Conservation (phyloP, 1,139 yeast species). For the Hemisphaericaspora lyxosophila region DNA sequence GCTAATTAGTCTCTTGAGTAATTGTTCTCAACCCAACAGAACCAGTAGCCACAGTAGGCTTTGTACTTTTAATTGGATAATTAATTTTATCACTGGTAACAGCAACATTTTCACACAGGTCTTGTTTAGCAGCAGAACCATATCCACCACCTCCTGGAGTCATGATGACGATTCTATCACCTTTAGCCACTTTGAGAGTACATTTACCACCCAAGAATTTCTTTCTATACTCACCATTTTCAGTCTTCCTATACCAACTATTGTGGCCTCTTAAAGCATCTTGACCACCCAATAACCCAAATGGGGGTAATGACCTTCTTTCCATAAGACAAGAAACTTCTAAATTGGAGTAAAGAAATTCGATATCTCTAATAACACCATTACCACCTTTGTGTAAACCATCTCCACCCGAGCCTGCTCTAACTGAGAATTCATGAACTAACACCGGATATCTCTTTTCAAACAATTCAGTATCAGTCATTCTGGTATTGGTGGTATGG, state of each 20-base stretch:
- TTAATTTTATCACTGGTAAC: conserved; percentile 12
- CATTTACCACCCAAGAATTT: conserved; percentile 45
- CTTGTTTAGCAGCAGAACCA: conserved; percentile 24
- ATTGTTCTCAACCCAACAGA: conserved; percentile 36
- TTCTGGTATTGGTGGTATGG: conserved; percentile 50
- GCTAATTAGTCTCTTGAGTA: conserved; percentile 35
- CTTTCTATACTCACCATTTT: conserved; percentile 22
- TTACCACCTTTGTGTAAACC: conserved; percentile 46
- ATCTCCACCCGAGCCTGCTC: conserved; percentile 42
- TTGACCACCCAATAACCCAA: conserved; percentile 44
- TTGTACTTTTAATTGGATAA: conserved; percentile 26
- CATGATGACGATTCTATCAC: conserved; percentile 42
- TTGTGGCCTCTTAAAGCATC: conserved; percentile 42
- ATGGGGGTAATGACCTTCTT: conserved; percentile 45
- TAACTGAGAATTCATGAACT: conserved; percentile 39
- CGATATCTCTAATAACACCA: conserved; percentile 48
- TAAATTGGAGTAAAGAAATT: conserved; percentile 37
- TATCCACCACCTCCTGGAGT: conserved; percentile 56
- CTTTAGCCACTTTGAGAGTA: conserved; percentile 37
- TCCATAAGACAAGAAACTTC: conserved; percentile 49
- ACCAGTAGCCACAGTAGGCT: conserved; percentile 33
- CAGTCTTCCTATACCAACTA: conserved; percentile 33
- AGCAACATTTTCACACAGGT: conserved; percentile 6
- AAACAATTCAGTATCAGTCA: conserved; percentile 48
- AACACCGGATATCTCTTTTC: conserved; percentile 50